Evolutionary conservation across 169 alveolate genomes (phyloP).

Genomic region (Neospora caninum): DNA sequence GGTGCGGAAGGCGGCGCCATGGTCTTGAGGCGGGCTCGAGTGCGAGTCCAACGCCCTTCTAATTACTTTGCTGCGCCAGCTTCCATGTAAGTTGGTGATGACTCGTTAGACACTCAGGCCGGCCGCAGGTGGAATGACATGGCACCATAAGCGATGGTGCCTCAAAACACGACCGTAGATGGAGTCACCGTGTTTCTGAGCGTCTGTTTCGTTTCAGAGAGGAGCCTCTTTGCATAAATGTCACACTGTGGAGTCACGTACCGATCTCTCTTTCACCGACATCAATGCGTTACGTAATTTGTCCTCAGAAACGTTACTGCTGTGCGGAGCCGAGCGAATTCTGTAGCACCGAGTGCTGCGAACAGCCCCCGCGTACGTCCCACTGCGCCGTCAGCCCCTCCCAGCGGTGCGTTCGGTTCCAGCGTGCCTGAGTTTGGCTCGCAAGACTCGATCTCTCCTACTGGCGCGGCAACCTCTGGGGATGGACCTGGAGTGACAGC

Average conservation of each 20-base stretch:
- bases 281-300: neutral
- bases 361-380: neutral
- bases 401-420: neutral
- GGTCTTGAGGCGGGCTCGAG: slow-evolving; percentile 17
- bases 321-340: slow-evolving; percentile 29
- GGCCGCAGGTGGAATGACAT: too few species aligned
- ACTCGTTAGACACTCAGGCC: too few species aligned
- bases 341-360: slow-evolving; percentile 29
- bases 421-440: neutral
- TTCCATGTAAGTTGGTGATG: neutral
- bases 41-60: neutral
- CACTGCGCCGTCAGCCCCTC: neutral
- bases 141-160: neutral
- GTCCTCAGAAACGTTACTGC: neutral
- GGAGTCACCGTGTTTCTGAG: neutral
- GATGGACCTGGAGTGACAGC: neutral
- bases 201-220: neutral
- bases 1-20: neutral
- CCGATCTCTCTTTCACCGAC: neutral
- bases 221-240: neutral
- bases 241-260: too few species aligned
- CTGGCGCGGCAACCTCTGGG: neutral
- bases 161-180: neutral
- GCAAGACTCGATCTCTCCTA: neutral
- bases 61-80: slow-evolving; percentile 12